These are phyloP conservation scores for Penicillium fimorum DNA, from an alignment of 495 filamentous ascomycete species.

Conservation along the genomic window DNA sequence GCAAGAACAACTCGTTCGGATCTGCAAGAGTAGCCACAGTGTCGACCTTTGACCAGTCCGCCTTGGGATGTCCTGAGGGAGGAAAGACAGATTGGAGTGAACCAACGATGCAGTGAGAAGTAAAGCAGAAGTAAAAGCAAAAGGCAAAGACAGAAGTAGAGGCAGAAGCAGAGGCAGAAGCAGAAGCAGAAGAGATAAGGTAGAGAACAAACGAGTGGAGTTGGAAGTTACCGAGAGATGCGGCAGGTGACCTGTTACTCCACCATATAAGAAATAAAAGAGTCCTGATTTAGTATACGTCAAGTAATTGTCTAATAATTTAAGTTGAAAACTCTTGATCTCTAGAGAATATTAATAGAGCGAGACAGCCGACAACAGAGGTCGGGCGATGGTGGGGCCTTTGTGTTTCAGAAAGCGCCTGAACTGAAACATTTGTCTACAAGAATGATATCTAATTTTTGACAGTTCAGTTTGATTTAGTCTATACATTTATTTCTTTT, in stretches of 20 bases:
- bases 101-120: neutral
- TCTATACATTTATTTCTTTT: no score
- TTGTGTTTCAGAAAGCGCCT: conserved; percentile 35
- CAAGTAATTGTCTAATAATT: neutral
- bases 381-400: conserved; percentile 28
- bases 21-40: conserved; percentile 47
- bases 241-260: conserved; percentile 27
- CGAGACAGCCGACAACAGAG: conserved; percentile 25
- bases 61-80: conserved; percentile 17
- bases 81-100: conserved; percentile 8
- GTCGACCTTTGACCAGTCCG: conserved; percentile 28
- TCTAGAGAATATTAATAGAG: conserved; percentile 32
- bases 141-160: neutral
- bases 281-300: neutral
- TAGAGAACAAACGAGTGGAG: conserved; percentile 9
- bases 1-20: conserved; percentile 50
- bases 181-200: conserved; percentile 8
- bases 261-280: conserved; percentile 1
- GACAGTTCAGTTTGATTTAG: no score
- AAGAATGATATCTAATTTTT: neutral
- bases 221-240: conserved; percentile 12
- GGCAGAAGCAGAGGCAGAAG: neutral
- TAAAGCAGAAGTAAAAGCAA: neutral
- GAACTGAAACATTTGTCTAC: conserved; percentile 25
- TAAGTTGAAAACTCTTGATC: neutral